Percentiles rank a stretch among this genome's conserved stretches.
phyloP scores from a whole-genome alignment of 768 basidiomycete species.

The Termitomyces sp. region DNA sequence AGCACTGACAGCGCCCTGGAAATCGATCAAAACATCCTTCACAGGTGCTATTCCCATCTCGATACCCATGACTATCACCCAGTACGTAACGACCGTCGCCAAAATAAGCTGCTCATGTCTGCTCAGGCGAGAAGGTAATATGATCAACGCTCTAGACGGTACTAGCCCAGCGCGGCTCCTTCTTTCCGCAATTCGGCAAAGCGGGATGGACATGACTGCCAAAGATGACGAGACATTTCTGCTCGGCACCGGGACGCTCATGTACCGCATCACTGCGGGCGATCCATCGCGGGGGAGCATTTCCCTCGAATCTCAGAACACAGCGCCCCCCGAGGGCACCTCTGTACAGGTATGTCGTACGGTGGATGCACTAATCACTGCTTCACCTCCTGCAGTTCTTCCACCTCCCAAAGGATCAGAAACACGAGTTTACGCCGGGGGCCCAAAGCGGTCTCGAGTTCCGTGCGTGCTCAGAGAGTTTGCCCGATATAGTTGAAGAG shows the following conservation, averaged over 20 bases:
- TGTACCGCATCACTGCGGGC: constrained; percentile 61
- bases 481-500: constrained; percentile 1
- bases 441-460: constrained; percentile 9
- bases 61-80: constrained; percentile 44
- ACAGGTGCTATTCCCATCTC: constrained; percentile 40
- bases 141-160: constrained; percentile 53
- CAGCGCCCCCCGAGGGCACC: constrained; percentile 44
- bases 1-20: constrained; percentile 27
- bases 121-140: constrained; percentile 64
- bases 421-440: neutral
- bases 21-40: constrained; percentile 22
- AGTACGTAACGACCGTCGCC: constrained; percentile 26
- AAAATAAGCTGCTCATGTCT: neutral
- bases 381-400: constrained; percentile 30
- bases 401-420: constrained; percentile 25
- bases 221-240: constrained; percentile 57
- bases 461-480: constrained; percentile 15
- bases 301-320: constrained; percentile 45
- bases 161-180: constrained; percentile 59
- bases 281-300: constrained; percentile 68
- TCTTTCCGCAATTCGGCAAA: constrained; percentile 42
- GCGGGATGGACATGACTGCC: constrained; percentile 23
- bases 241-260: constrained; percentile 38
- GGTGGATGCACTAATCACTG: neutral
- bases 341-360: constrained; percentile 33